Evolutionary conservation across 2,329 filamentous ascomycete species (phyloP).

Genomic region (Hypoxylon sp.): DNA sequence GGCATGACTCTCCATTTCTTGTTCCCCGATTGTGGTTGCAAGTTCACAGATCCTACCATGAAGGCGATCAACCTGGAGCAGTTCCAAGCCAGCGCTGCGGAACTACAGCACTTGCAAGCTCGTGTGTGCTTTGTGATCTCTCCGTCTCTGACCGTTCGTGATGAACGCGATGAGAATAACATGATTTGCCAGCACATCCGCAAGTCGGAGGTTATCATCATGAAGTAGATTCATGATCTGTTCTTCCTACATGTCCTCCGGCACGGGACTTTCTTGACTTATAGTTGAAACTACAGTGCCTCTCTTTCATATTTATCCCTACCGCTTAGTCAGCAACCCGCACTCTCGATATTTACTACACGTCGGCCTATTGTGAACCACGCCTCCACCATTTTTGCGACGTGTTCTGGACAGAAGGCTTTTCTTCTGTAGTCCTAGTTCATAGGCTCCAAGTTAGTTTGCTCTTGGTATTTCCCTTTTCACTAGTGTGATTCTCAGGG

Average conservation of each 20-base stretch:
- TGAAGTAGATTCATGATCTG: conserved; percentile 48
- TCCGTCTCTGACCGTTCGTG: conserved; percentile 48
- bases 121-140: conserved; percentile 52
- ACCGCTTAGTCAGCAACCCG: background rate
- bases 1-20: conserved; percentile 53
- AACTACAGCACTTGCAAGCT: conserved; percentile 49
- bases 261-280: background rate
- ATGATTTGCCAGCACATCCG: conserved; percentile 46
- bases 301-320: background rate
- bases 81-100: conserved; percentile 33
- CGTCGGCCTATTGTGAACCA: conserved; percentile 6
- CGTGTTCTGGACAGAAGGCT: conserved; percentile 20
- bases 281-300: background rate
- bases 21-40: conserved; percentile 52
- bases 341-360: background rate
- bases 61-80: conserved; percentile 48
- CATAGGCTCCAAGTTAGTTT: background rate
- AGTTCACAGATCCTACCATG: conserved; percentile 51
- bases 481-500: background rate
- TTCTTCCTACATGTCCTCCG: background rate
- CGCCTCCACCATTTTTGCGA: background rate
- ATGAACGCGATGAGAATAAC: conserved; percentile 47
- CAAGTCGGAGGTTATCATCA: conserved; percentile 53
- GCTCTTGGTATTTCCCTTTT: background rate
- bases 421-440: conserved; percentile 19